Evolutionary conservation across 805 yeast species (phyloP).

Genomic region (Barnettozyma botsteinii): DNA sequence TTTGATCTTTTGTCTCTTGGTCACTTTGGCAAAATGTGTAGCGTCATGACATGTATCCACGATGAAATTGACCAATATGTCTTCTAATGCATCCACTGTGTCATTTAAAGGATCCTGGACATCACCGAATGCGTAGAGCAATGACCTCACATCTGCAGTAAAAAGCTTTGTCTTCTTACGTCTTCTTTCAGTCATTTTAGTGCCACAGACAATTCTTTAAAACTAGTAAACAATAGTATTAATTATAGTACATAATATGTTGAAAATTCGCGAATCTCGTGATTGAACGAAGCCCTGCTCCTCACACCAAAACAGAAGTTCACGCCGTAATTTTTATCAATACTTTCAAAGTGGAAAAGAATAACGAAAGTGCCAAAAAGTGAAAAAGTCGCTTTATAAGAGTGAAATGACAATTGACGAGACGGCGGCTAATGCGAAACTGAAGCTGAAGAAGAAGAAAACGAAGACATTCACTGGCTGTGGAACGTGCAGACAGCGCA

Average conservation of each 20-base stretch:
- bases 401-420: too few species aligned
- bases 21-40: constrained; percentile 41
- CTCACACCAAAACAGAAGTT: constrained; percentile 3
- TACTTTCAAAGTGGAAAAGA: constrained; percentile 2
- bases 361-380: constrained; percentile 2
- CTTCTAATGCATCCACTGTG: constrained; percentile 62
- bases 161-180: constrained; percentile 40
- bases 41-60: constrained; percentile 56
- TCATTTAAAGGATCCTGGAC: constrained; percentile 60
- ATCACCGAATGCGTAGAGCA: constrained; percentile 71
- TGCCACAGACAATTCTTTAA: too few species aligned
- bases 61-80: constrained; percentile 57
- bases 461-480: constrained; percentile 83
- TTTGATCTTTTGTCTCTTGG: constrained; percentile 54
- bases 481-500: constrained; percentile 77
- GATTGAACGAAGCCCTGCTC: neutral
- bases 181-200: constrained; percentile 20
- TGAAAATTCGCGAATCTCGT: neutral
- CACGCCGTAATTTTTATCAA: neutral
- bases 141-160: constrained; percentile 46
- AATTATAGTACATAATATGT: neutral
- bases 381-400: too few species aligned
- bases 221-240: too few species aligned
- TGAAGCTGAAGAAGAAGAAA: constrained; percentile 28
- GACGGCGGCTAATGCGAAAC: neutral